Evolutionary conservation across 2,329 filamentous ascomycete species (phyloP), one percentile per base, ranked within the genome.

Genomic region (Clonostachys rosea): DNA sequence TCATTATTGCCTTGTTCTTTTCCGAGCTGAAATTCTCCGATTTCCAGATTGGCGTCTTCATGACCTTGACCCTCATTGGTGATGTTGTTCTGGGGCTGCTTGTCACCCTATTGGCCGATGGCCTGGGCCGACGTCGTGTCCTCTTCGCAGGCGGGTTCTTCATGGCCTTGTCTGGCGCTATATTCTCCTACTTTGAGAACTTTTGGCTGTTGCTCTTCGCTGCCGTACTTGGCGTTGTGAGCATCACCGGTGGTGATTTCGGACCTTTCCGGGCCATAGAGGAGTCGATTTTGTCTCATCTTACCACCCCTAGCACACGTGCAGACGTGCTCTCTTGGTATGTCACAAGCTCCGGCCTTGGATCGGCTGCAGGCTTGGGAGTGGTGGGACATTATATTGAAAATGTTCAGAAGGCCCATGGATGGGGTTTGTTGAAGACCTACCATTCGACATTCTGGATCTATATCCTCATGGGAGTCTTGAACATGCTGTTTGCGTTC

Each of bases 251-350:
- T 7, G 76, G 80, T 14, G 84, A 87, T 53, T 84, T 86, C 57
- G 84, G 83, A 0, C 83, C 84, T 0, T 87, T 87, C 53, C 69
- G 83, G 36, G 80, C 80, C 5, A 79, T 87, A 34, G 84, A 87
- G 57, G 83, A 87, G 67, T 81, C 77, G 1, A 80, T 78, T 34
- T 59, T 86, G 8, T 78, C 81, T 6, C 79, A 85, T 56, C 67
- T 86, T 41, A 84, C 81, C 0, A 71, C 65, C 0, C 70, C 75
- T 1, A 62, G 69, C 33, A 76, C 74, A 1, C 67, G 83, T 42
- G 68, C 79, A 13, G 81, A 86, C 60, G 81, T 87, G n/a, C 68
- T 86, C 49, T 74, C 78, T 9, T 87, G 83, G 83, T 84, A 87
- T 55, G 75, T 84, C 39, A 80, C 76, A 14, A 70, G 67, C 3